Evolutionary conservation across 2,329 filamentous ascomycete genomes (phyloP).

Genomic region (Penicillium concentricum): DNA sequence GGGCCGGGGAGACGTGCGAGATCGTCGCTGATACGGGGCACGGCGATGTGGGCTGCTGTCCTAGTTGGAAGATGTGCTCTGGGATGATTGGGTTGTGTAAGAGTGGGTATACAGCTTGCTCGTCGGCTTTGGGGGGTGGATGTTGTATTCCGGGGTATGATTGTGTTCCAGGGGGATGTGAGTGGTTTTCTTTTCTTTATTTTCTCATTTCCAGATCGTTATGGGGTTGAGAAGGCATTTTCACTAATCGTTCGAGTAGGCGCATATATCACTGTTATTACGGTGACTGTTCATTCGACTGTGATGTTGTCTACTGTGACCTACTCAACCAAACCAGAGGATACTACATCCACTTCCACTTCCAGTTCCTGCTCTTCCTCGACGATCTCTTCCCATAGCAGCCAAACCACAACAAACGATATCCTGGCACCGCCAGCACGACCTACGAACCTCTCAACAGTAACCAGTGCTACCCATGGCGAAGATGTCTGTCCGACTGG

Average conservation of each 20-base stretch:
- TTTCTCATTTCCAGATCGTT: neutral
- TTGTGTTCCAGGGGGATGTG: conserved; percentile 58
- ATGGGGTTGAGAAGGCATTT: too few species aligned
- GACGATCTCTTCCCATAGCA: conserved; percentile 30
- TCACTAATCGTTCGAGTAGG: conserved; percentile 19
- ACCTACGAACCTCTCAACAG: conserved; percentile 38
- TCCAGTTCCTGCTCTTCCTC: conserved; percentile 20
- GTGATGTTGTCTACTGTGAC: conserved; percentile 33
- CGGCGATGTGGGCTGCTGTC: conserved; percentile 62
- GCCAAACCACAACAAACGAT: conserved; percentile 35
- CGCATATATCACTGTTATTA: conserved; percentile 36
- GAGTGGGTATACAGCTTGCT: conserved; percentile 56
- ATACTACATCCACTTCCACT: neutral
- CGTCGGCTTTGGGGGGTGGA: conserved; percentile 55
- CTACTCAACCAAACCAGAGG: conserved; percentile 28
- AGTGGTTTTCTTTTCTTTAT: conserved; percentile 21
- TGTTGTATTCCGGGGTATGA: conserved; percentile 62
- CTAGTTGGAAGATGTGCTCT: conserved; percentile 52
- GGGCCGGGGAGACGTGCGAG: conserved; percentile 53
- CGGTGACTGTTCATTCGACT: conserved; percentile 35
- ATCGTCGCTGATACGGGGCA: conserved; percentile 52
- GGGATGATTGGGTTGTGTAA: conserved; percentile 52
- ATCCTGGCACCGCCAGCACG: conserved; percentile 37
- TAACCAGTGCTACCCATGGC: conserved; percentile 32
- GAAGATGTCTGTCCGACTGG: conserved; percentile 71